A percentile compares a stretch with the other conserved stretches of the same genome.
These are phyloP conservation scores for Anthoceros angustus DNA, from an alignment of 225 moss, liverwort and hornwort genomes.

Conservation along the genomic window DNA sequence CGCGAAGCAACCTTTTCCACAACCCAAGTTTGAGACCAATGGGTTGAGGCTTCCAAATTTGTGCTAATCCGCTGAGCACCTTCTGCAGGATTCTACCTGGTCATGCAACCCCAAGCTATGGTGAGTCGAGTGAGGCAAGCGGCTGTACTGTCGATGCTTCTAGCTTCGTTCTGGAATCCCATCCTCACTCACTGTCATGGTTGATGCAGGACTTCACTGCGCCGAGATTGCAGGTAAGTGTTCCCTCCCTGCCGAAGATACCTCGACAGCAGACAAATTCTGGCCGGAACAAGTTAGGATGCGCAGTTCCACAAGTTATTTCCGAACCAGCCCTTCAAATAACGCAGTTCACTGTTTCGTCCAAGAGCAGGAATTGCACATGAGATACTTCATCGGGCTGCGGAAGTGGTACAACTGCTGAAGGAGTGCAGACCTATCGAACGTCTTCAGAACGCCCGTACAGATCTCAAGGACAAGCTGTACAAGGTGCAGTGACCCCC, in stretches of 20 bases:
- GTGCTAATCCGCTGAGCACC: not conserved
- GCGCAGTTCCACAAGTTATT: not conserved
- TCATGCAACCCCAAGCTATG: slow-evolving; percentile 62
- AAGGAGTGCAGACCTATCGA: slow-evolving; percentile 39
- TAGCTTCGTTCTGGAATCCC: not conserved
- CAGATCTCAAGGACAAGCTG: slow-evolving; percentile 40
- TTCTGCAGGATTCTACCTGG: slow-evolving; percentile 58
- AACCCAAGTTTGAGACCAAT: not conserved
- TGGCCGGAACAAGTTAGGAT: not conserved
- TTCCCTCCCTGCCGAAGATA: too few relatives aligned
- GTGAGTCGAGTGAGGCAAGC: slow-evolving; percentile 18
- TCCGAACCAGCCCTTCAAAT: not conserved
- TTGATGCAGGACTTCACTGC: slow-evolving; percentile 58
- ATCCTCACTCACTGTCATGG: not conserved
- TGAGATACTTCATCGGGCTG: slow-evolving; percentile 45
- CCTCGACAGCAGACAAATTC: too few relatives aligned
- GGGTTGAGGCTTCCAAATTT: not conserved
- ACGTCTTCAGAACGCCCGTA: slow-evolving; percentile 35
- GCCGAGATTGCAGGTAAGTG: slow-evolving; percentile 69
- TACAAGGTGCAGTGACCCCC: slow-evolving; percentile 28
- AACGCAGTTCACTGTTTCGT: not conserved
- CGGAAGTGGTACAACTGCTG: slow-evolving; percentile 31
- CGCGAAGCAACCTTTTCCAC: too few relatives aligned
- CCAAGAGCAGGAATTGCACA: slow-evolving; percentile 37
- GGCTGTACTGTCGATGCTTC: not conserved